Evolutionary conservation across 306 rosid species (phyloP), one percentile per base, ranked within the genome.

Genomic region (Lithocarpus polystachyus): DNA sequence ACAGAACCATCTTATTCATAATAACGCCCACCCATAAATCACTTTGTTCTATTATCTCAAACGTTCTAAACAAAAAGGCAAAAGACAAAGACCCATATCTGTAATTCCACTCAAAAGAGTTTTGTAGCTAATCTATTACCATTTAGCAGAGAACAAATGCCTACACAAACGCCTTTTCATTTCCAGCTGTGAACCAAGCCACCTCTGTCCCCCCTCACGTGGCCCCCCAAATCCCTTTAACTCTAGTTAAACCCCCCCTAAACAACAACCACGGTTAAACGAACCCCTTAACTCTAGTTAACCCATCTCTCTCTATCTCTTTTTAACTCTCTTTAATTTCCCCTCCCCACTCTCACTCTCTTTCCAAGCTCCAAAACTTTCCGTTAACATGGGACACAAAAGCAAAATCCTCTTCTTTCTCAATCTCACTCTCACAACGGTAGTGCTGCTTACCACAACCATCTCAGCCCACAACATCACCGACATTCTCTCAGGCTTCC

Each of bases 381-480:
- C 33, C 28, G n/a, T n/a, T n/a, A 54, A 69, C 61, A 95, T 95
- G 99, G 90, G 37, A 13, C 82, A 37, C 20, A 22, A 52, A 62
- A 12, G 31, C 20, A 22, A 52, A 62, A 12, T 78, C 57, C 13
- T 80, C 56, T 68, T 85, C 79, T 24, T 84, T 26, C 68, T 82
- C 45, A 2, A 74, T 35, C 45, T 82, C 45, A 2, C 75, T 35
- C 45, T 84, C 80, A 4, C 75, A 6, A 12, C 77, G 20, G 45
- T 8, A 37, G 45, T 37, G 11, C 40, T 35, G 40, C 19, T 81
- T 22, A 18, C 75, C 56, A 73, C 87, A 87, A 56, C 74, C 48
- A 78, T 74, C 87, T 82, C 93, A 55, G 97, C 88, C 86, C 99
- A 95, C 88, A 93, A 95, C 84, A 95, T 95, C 88, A 93, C 99